These are phyloP conservation scores for Calocybe gangraenosa DNA, from an alignment of 768 basidiomycete genomes.

Conservation along the genomic window DNA sequence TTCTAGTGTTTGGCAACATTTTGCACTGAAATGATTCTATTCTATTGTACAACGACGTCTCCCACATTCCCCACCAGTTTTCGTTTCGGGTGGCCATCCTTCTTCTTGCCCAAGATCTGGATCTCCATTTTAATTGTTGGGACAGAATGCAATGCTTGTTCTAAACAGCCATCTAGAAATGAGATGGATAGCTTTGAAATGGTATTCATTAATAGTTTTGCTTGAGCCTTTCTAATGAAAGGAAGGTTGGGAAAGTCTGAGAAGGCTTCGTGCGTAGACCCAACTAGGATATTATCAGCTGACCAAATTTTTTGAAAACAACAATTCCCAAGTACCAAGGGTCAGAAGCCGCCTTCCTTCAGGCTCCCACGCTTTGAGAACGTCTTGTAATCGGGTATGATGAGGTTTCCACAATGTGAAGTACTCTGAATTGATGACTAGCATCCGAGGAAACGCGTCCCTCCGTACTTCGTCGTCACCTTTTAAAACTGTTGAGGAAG, in stretches of 20 bases:
- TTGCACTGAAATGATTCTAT: neutral
- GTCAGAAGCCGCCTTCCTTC: constrained; percentile 40
- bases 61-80: constrained; percentile 39
- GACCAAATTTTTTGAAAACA: neutral
- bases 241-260: constrained; percentile 46
- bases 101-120: constrained; percentile 35
- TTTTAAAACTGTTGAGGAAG: no score
- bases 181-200: constrained; percentile 34
- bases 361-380: constrained; percentile 54
- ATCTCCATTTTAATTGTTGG: constrained; percentile 34
- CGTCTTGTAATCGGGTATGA: constrained; percentile 51
- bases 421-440: constrained; percentile 72
- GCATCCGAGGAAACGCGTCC: constrained; percentile 30
- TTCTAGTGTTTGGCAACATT: no score
- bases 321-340: constrained; percentile 31
- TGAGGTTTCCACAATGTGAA: constrained; percentile 82
- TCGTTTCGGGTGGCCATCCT: constrained; percentile 41
- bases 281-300: constrained; percentile 25
- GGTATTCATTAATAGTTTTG: constrained; percentile 28
- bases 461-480: no score
- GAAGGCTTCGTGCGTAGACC: constrained; percentile 40
- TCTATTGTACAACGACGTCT: constrained; percentile 37
- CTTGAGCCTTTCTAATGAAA: constrained; percentile 28
- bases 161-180: constrained; percentile 38
- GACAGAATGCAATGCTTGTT: constrained; percentile 25